Conservation (phyloP, 176 grass and related monocot genomes). For the Themeda triandra region DNA sequence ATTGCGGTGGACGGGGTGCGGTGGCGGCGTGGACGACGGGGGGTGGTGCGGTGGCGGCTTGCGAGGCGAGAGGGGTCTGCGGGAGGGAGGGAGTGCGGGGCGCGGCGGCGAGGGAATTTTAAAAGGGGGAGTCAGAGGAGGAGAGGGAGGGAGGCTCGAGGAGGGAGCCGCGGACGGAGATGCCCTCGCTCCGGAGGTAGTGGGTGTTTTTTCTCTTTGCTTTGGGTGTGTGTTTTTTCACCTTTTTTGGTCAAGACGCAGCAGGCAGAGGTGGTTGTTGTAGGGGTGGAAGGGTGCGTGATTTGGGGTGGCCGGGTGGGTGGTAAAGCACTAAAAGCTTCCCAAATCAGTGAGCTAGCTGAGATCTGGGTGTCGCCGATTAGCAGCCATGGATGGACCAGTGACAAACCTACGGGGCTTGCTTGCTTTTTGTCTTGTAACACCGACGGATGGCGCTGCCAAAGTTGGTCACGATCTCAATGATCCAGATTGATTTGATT, state of each 20-base stretch:
- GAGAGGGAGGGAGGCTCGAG: background rate
- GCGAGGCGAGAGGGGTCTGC: background rate
- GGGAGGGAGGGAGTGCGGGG: background rate
- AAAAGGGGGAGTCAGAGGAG: constrained; percentile 29
- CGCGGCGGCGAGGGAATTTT: constrained; percentile 18
- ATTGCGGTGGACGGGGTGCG: constrained; percentile 18
- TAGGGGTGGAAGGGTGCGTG: background rate
- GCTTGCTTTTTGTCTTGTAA: background rate
- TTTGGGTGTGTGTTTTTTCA: background rate
- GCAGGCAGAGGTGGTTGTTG: background rate
- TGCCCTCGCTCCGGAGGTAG: background rate
- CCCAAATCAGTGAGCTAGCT: too few species aligned
- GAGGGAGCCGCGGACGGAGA: background rate
- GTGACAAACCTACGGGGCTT: background rate
- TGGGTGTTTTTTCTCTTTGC: constrained; percentile 12
- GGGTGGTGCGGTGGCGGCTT: background rate
- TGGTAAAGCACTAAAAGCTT: background rate
- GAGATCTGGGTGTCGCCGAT: background rate
- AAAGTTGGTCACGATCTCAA: background rate
- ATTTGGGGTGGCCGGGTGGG: background rate
- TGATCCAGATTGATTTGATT: background rate
- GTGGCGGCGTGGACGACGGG: background rate
- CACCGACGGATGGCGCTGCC: background rate
- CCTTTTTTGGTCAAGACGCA: constrained; percentile 25
- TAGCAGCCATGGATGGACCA: background rate